These are phyloP conservation scores for Puccinia novopanici DNA, from an alignment of 1,284 basidiomycete species.

Conservation along the genomic window DNA sequence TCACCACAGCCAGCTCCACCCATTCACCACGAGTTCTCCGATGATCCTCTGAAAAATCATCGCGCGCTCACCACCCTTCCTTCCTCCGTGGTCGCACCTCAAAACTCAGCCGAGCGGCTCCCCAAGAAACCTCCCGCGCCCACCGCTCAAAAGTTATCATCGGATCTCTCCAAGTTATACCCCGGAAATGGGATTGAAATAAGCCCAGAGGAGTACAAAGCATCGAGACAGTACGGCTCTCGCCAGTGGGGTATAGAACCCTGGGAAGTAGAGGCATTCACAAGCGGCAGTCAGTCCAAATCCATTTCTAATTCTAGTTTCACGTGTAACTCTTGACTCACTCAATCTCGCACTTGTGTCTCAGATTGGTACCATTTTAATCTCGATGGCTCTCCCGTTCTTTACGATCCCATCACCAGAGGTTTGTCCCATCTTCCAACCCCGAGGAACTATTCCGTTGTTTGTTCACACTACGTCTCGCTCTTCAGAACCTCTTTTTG, in stretches of 20 bases:
- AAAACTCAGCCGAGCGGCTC: background rate
- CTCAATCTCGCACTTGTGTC: background rate
- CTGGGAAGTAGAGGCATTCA: conserved; percentile 45
- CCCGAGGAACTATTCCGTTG: background rate
- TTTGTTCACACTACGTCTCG: conserved; percentile 12
- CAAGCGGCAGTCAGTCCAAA: conserved; percentile 32
- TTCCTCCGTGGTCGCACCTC: background rate
- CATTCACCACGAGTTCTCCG: background rate
- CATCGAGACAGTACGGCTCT: conserved; percentile 9
- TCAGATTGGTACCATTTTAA: conserved; percentile 45
- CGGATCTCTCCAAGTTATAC: conserved; percentile 40
- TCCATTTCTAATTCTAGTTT: background rate
- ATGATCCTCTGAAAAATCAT: conserved; percentile 39
- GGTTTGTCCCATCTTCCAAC: conserved; percentile 23
- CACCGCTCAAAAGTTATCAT: conserved; percentile 19
- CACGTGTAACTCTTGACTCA: background rate
- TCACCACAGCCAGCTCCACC: background rate
- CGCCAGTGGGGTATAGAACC: conserved; percentile 19
- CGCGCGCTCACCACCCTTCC: background rate
- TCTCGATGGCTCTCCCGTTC: conserved; percentile 43
- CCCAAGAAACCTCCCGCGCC: conserved; percentile 4
- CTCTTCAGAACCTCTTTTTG: conserved; percentile 42
- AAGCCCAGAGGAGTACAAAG: conserved; percentile 46
- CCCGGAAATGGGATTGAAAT: conserved; percentile 30
- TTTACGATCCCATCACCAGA: conserved; percentile 36